phyloP scores from a whole-genome alignment of 2,329 filamentous ascomycete genomes.

The Escovopsis weberi region DNA sequence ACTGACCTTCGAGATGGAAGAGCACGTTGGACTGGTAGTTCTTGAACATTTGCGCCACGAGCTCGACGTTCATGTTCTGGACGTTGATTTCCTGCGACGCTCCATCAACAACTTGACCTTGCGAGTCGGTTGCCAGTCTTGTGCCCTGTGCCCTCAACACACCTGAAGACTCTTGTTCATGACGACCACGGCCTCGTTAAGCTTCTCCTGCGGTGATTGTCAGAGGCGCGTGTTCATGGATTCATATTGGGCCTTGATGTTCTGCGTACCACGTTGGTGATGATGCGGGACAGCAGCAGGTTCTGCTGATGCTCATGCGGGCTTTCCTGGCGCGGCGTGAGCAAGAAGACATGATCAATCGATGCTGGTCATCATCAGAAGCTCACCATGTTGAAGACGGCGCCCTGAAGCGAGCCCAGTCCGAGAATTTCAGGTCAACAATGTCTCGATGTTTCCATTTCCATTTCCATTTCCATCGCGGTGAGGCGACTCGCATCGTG shows the following conservation, averaged over 20 bases:
- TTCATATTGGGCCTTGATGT: no score
- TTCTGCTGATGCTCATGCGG: slow-evolving; percentile 97
- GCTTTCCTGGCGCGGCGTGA: slow-evolving; percentile 52
- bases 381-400: background rate
- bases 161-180: slow-evolving; percentile 89
- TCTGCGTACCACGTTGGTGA: slow-evolving; percentile 77
- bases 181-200: slow-evolving; percentile 85
- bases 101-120: background rate
- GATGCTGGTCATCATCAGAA: background rate
- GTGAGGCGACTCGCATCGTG: no score
- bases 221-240: background rate
- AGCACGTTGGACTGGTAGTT: slow-evolving; percentile 98
- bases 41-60: slow-evolving; percentile 99
- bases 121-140: no score
- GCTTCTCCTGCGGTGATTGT: slow-evolving; percentile 59
- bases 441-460: no score
- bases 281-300: slow-evolving; percentile 82
- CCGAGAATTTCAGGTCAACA: no score
- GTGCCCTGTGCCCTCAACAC: background rate
- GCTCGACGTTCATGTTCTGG: slow-evolving; percentile 96
- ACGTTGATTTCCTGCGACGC: slow-evolving; percentile 75
- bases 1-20: slow-evolving; percentile 85
- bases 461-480: no score
- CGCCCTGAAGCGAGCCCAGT: no score
- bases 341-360: no score